Evolutionary conservation across 345 rosid genomes (phyloP).

Genomic region (Moricandia arvensis): DNA sequence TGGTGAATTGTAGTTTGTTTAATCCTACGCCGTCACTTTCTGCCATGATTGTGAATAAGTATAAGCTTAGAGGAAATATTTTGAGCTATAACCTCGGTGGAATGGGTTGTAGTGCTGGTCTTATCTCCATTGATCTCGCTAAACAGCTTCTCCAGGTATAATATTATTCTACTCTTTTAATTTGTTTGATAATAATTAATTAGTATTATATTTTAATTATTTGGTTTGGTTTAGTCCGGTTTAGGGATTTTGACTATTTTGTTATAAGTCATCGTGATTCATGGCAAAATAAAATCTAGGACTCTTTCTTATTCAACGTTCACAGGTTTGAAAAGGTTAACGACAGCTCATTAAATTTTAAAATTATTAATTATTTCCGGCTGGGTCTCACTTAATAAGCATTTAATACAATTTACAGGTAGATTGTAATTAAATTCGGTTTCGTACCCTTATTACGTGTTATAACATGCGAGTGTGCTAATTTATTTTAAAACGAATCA

Average conservation of each 20-base stretch:
- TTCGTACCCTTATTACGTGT: constrained; percentile 15
- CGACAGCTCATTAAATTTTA: constrained; percentile 19
- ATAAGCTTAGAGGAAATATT: constrained; percentile 51
- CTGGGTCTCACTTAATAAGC: neutral
- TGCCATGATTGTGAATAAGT: constrained; percentile 47
- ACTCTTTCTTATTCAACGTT: constrained; percentile 1
- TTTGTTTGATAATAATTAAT: neutral
- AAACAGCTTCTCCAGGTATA: constrained; percentile 57
- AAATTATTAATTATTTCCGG: neutral
- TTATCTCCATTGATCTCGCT: constrained; percentile 61
- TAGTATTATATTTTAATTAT: neutral
- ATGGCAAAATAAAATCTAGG: neutral
- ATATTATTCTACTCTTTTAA: neutral
- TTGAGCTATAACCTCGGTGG: constrained; percentile 56
- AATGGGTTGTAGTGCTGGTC: constrained; percentile 63
- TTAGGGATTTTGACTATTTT: neutral
- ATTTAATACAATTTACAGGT: constrained; percentile 11
- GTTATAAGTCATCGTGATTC: constrained; percentile 13
- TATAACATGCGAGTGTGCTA: neutral
- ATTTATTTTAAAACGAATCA: constrained; percentile 2
- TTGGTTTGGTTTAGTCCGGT: constrained; percentile 5
- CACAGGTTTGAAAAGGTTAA: neutral
- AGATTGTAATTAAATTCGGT: neutral
- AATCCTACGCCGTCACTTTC: constrained; percentile 55
- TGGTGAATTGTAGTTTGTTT: constrained; percentile 54